Percentiles rank a stretch among this genome's conserved stretches.
Evolutionary conservation across 495 filamentous ascomycete genomes (phyloP).

Genomic region (Hamigera avellanea): DNA sequence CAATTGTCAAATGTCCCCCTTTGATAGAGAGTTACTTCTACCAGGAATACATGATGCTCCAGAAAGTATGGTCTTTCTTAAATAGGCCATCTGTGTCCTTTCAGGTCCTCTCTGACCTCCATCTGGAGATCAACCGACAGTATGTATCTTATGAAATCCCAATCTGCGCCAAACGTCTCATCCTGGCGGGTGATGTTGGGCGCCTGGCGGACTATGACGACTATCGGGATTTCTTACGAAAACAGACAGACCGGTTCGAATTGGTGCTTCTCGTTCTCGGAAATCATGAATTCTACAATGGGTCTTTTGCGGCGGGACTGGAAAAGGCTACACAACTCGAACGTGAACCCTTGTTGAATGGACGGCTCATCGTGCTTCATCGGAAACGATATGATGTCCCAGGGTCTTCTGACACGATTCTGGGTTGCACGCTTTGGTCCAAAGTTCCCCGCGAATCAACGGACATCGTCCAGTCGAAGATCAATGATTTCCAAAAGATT

Average conservation of each 20-base stretch:
- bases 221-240: conserved; percentile 37
- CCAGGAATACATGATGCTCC: conserved; percentile 6
- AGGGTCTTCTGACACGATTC: conserved; percentile 26
- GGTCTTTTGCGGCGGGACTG: conserved; percentile 23
- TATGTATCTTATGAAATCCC: conserved; percentile 39
- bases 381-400: conserved; percentile 28
- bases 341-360: conserved; percentile 29
- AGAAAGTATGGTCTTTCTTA: conserved; percentile 7
- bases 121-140: conserved; percentile 43
- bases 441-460: conserved; percentile 23
- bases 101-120: conserved; percentile 46
- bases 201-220: conserved; percentile 38
- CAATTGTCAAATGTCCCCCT: too few relatives aligned
- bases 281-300: conserved; percentile 48
- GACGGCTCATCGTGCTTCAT: conserved; percentile 36
- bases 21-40: too few relatives aligned
- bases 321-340: conserved; percentile 29
- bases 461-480: conserved; percentile 23
- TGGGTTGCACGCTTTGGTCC: conserved; percentile 50
- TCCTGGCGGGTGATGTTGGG: conserved; percentile 49
- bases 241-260: conserved; percentile 30
- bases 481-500: conserved; percentile 42
- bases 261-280: conserved; percentile 43
- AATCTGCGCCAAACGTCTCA: conserved; percentile 32
- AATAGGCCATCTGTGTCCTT: conserved; percentile 15